phyloP scores from a whole-genome alignment of 164 flowering plant species.

The Vitis rupestris region DNA sequence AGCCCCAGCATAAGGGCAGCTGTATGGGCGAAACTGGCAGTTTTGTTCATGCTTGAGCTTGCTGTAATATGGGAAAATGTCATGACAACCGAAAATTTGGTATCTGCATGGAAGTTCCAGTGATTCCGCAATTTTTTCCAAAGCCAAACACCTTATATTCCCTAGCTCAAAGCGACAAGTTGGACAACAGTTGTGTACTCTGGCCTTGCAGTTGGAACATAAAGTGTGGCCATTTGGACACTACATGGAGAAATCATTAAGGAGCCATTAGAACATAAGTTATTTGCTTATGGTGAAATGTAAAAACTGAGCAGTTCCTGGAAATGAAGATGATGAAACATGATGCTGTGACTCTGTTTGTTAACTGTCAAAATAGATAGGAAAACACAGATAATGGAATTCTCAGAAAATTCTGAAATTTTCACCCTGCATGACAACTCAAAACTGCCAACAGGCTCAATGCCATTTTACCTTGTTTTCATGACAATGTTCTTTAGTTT shows the following conservation, averaged over 20 bases:
- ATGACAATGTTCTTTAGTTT: too few species aligned
- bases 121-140: conserved; percentile 73
- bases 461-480: too few species aligned
- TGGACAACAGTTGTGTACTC: conserved; percentile 64
- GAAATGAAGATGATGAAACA: neutral
- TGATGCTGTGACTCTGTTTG: neutral
- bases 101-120: conserved; percentile 68
- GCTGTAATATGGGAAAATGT: conserved; percentile 58
- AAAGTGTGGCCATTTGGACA: conserved; percentile 77
- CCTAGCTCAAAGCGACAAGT: conserved; percentile 71
- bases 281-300: neutral
- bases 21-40: conserved; percentile 61
- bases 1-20: conserved; percentile 76
- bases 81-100: conserved; percentile 53
- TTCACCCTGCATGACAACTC: too few species aligned
- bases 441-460: too few species aligned
- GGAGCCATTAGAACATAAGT: neutral
- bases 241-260: conserved; percentile 17
- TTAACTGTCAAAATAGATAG: too few species aligned
- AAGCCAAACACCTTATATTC: conserved; percentile 66
- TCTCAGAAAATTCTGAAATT: too few species aligned
- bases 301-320: neutral
- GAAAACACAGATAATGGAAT: too few species aligned
- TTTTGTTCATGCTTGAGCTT: conserved; percentile 63
- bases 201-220: conserved; percentile 57